Evolutionary conservation across 306 rosid genomes (phyloP).

Genomic region (barrel medic (Medicago truncatula)): MtrunA17r5.0-ANR NC_053045.1:29211001-29211500

Average conservation of each 20-base stretch:
- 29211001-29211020: constrained; percentile 49
- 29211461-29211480: not conserved
- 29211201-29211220: constrained; percentile 74
- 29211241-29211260: constrained; percentile 55
- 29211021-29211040: constrained; percentile 53
- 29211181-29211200: constrained; percentile 81
- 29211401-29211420: constrained; percentile 90
- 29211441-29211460: not conserved
- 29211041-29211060: constrained; percentile 42
- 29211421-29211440: constrained; percentile 86
- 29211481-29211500: not conserved
- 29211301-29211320: constrained; percentile 52
- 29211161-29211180: constrained; percentile 62
- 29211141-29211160: not conserved
- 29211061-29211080: constrained; percentile 66
- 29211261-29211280: constrained; percentile 73
- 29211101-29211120: not conserved
- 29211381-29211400: constrained; percentile 76
- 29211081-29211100: not conserved
- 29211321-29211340: constrained; percentile 74
- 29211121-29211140: not conserved
- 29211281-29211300: constrained; percentile 73
- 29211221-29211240: constrained; percentile 73
- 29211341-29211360: constrained; percentile 84
- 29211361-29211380: constrained; percentile 84